These are phyloP conservation scores for Sphagnum magellanicum DNA, from an alignment of 228 moss, liverwort and hornwort genomes.

Conservation along the genomic window DNA sequence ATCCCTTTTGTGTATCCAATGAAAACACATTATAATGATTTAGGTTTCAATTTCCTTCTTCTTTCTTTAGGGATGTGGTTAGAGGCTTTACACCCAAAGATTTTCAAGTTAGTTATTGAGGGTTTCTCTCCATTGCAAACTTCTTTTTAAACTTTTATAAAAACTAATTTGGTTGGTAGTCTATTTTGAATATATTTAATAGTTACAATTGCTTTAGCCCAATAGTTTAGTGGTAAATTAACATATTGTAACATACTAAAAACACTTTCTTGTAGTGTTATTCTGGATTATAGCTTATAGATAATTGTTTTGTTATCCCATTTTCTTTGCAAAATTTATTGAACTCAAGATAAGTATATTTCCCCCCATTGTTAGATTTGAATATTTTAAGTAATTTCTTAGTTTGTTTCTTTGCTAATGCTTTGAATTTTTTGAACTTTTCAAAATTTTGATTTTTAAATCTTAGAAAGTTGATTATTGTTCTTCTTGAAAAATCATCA, in stretches of 20 bases:
- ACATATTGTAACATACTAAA: neutral
- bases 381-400: neutral
- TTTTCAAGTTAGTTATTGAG: neutral
- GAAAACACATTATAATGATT: neutral
- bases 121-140: neutral
- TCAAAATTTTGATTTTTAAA: neutral
- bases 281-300: neutral
- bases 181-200: neutral
- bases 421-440: neutral
- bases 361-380: neutral
- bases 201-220: neutral
- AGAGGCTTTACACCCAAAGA: neutral
- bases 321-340: neutral
- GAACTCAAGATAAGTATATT: neutral
- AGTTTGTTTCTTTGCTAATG: neutral
- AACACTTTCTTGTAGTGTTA: neutral
- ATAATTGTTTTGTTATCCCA: neutral
- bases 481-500: no score
- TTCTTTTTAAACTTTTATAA: neutral
- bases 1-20: slow-evolving; percentile 1
- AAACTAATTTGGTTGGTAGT: neutral
- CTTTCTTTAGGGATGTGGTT: neutral
- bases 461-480: neutral
- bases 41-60: neutral
- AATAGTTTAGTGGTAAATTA: neutral